Conservation (phyloP, 129 eudicot genomes). For the Mikania micrantha region DNA sequence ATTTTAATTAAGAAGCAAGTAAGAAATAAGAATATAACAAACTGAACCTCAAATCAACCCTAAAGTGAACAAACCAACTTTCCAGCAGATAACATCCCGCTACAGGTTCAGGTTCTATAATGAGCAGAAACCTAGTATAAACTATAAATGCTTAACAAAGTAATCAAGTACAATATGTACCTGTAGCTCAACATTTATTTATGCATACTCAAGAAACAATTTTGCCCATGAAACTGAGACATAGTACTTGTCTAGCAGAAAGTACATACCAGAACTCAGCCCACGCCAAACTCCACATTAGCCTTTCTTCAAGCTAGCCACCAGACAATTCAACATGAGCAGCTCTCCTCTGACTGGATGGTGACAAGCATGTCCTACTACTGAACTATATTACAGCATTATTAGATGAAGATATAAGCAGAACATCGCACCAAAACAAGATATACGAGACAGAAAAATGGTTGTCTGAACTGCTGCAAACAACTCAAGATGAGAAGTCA, state of each 20-base stretch:
- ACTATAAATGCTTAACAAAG: not conserved
- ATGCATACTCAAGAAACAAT: conserved; percentile 9
- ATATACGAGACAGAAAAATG: conserved; percentile 15
- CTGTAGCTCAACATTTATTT: conserved; percentile 10
- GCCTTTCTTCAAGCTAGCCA: conserved; percentile 28
- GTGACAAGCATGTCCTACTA: conserved; percentile 19
- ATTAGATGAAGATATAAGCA: conserved; percentile 22
- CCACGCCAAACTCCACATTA: conserved; percentile 3
- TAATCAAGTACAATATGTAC: not conserved
- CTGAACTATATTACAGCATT: conserved; percentile 22
- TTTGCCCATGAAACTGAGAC: conserved; percentile 29
- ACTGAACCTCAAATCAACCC: conserved; percentile 15
- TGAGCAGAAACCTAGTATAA: conserved; percentile 4
- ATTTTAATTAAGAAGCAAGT: not conserved
- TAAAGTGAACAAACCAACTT: not conserved
- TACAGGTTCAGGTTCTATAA: conserved; percentile 7
- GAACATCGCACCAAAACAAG: conserved; percentile 22
- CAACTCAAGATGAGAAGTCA: conserved; percentile 12
- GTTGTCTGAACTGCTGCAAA: conserved; percentile 20
- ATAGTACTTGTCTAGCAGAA: conserved; percentile 15
- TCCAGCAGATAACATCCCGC: conserved; percentile 12
- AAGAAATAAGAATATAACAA: not conserved
- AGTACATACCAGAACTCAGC: conserved; percentile 26
- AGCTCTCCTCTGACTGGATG: conserved; percentile 14
- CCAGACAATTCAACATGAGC: conserved; percentile 24